Percentiles rank a stretch among this genome's conserved stretches.
phyloP scores from a whole-genome alignment of 208 protist species.

The Trypanosoma conorhini region DNA sequence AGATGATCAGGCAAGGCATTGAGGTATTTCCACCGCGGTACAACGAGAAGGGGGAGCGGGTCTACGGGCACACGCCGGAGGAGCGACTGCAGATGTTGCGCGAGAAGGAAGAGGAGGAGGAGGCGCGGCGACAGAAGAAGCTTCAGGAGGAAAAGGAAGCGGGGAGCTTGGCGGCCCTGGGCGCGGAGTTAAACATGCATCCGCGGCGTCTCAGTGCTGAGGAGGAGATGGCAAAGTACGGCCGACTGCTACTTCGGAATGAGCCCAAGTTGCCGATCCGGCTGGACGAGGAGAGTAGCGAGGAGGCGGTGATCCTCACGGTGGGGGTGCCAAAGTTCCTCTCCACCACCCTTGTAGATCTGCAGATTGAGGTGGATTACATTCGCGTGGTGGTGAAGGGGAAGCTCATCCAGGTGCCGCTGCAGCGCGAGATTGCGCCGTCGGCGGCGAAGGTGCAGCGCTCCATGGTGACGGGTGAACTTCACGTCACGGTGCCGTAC shows the following conservation, averaged over 20 bases:
- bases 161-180: slow-evolving; percentile 58
- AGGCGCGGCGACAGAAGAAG: slow-evolving; percentile 30
- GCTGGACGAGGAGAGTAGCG: slow-evolving; percentile 70
- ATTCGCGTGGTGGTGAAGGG: slow-evolving; percentile 92
- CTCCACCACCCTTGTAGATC: slow-evolving; percentile 91
- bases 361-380: slow-evolving; percentile 93
- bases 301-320: slow-evolving; percentile 70
- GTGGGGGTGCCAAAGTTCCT: slow-evolving; percentile 93
- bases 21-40: slow-evolving; percentile 79
- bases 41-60: slow-evolving; percentile 89
- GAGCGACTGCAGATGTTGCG: slow-evolving; percentile 87
- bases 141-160: slow-evolving; percentile 34
- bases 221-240: slow-evolving; percentile 88
- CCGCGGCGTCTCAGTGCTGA: slow-evolving; percentile 65
- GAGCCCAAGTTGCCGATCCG: slow-evolving; percentile 88
- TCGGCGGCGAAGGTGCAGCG: slow-evolving; percentile 71
- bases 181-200: slow-evolving; percentile 58
- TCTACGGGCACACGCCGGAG: slow-evolving; percentile 91
- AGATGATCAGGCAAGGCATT: slow-evolving; percentile 69
- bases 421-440: slow-evolving; percentile 81
- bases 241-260: slow-evolving; percentile 91
- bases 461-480: slow-evolving; percentile 70
- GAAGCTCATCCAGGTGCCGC: slow-evolving; percentile 92
- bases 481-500: slow-evolving; percentile 83
- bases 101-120: slow-evolving; percentile 81